A percentile compares a stretch with the other conserved stretches of the same genome.
Conservation (phyloP, 148 eudicot species). For the Cornus suecica region DNA sequence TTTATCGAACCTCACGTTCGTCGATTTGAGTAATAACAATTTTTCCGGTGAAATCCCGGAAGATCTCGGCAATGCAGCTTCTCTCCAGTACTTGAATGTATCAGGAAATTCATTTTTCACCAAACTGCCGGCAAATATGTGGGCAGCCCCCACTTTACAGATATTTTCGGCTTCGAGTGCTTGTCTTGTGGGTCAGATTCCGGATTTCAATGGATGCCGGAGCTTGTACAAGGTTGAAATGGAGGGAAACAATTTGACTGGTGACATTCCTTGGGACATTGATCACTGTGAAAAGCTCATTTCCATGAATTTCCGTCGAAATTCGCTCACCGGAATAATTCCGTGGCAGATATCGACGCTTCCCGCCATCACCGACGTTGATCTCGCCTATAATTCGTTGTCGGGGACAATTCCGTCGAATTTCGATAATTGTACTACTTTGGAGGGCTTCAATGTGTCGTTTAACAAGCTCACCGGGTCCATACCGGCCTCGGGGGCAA, state of each 20-base stretch:
- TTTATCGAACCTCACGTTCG: slow-evolving; percentile 51
- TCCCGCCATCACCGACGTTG: slow-evolving; percentile 74
- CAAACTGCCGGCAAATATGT: slow-evolving; percentile 59
- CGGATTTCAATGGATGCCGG: slow-evolving; percentile 70
- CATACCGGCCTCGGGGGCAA: slow-evolving; percentile 58
- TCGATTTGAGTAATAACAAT: slow-evolving; percentile 65
- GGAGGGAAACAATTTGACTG: slow-evolving; percentile 60
- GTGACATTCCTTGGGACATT: slow-evolving; percentile 81
- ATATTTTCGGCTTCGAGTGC: slow-evolving; percentile 54
- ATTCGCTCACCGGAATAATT: slow-evolving; percentile 78
- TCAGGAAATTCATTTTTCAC: slow-evolving; percentile 53
- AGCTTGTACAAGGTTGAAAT: slow-evolving; percentile 74
- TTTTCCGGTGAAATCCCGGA: slow-evolving; percentile 61
- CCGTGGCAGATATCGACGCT: slow-evolving; percentile 93
- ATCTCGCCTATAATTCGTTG: slow-evolving; percentile 59
- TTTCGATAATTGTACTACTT: slow-evolving; percentile 60
- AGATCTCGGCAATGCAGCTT: slow-evolving; percentile 61
- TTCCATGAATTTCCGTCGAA: slow-evolving; percentile 42
- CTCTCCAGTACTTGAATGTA: slow-evolving; percentile 50
- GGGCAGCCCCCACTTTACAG: slow-evolving; percentile 70
- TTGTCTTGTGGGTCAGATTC: slow-evolving; percentile 54
- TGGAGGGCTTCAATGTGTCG: slow-evolving; percentile 85
- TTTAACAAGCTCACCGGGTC: slow-evolving; percentile 68
- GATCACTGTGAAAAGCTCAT: slow-evolving; percentile 76
- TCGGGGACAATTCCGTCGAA: slow-evolving; percentile 72